A percentile compares a stretch with the other conserved stretches of the same genome.
phyloP scores from a whole-genome alignment of 2,329 filamentous ascomycete species.

The Hymenoscyphus albidus region DNA sequence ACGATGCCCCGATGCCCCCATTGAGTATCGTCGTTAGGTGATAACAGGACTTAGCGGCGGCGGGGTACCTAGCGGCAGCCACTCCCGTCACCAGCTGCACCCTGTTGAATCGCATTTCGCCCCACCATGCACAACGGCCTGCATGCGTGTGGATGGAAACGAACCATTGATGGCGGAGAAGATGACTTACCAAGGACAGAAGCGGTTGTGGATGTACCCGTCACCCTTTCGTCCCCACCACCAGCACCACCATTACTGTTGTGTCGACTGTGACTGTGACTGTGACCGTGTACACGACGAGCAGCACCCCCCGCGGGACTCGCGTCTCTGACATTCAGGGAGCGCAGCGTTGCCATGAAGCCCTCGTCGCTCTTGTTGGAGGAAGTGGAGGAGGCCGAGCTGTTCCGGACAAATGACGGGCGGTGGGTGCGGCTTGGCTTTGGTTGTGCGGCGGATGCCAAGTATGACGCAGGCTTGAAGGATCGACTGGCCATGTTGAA shows the following conservation, averaged over 20 bases:
- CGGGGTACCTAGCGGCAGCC: conserved; percentile 16
- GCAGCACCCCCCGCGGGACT: conserved; percentile 7
- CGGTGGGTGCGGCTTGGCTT: conserved; percentile 40
- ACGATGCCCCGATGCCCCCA: background rate
- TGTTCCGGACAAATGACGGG: conserved; percentile 43
- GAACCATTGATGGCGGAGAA: background rate
- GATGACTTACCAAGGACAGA: background rate
- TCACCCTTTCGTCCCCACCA: background rate
- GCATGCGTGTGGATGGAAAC: background rate
- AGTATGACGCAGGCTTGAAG: conserved; percentile 45
- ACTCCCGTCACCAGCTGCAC: conserved; percentile 19
- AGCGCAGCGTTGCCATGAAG: conserved; percentile 17
- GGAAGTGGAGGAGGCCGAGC: conserved; percentile 38
- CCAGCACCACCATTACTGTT: background rate
- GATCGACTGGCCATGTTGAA: conserved; percentile 47
- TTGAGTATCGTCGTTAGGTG: conserved; percentile 4
- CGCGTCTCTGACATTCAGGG: conserved; percentile 8
- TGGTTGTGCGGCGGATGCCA: conserved; percentile 30
- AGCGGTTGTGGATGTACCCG: background rate
- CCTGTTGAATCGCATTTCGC: background rate
- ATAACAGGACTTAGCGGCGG: conserved; percentile 18
- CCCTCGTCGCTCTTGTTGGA: conserved; percentile 25
- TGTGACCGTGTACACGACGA: background rate
- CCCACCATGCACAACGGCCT: background rate
- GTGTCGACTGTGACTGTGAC: too few species aligned